These are phyloP conservation scores for Glonium stellatum DNA, from an alignment of 495 filamentous ascomycete species.

Conservation along the genomic window DNA sequence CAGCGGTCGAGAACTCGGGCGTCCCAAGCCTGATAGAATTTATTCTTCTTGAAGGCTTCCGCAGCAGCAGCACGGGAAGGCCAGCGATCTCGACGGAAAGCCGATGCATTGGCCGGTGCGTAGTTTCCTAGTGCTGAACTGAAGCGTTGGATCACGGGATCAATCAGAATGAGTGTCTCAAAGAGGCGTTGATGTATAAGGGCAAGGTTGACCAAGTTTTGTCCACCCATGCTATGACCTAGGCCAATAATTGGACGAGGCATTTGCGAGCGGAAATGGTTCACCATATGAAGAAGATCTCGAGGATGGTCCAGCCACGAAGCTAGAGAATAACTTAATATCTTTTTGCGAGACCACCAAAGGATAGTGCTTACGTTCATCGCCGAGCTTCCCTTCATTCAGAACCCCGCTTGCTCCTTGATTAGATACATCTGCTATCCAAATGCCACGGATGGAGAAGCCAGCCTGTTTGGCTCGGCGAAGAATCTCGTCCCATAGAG, in stretches of 20 bases:
- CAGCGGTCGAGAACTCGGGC: conserved; percentile 33
- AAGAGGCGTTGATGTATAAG: conserved; percentile 80
- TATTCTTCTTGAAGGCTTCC: conserved; percentile 24
- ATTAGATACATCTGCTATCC: conserved; percentile 41
- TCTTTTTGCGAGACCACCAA: not conserved
- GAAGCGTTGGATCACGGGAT: conserved; percentile 62
- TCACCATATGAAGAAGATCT: conserved; percentile 82
- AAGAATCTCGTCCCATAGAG: conserved; percentile 42
- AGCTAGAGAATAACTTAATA: conserved; percentile 30
- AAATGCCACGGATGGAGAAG: conserved; percentile 40
- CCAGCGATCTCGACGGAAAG: conserved; percentile 35
- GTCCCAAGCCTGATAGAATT: conserved; percentile 40
- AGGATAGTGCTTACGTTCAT: conserved; percentile 33
- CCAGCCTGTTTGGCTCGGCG: conserved; percentile 19
- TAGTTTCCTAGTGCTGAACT: conserved; percentile 29
- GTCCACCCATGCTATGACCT: conserved; percentile 84
- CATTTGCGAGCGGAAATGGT: conserved; percentile 75
- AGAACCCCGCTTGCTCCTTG: conserved; percentile 38
- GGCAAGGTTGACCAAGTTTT: conserved; percentile 54
- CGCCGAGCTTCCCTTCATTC: conserved; percentile 38
- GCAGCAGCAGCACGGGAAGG: conserved; percentile 30
- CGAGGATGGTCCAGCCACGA: conserved; percentile 79
- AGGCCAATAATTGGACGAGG: conserved; percentile 81
- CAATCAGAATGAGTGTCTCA: conserved; percentile 66
- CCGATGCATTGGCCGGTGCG: conserved; percentile 29